Evolutionary conservation across 305 asterid species (phyloP).

Genomic region (Fraxinus dipetala): DNA sequence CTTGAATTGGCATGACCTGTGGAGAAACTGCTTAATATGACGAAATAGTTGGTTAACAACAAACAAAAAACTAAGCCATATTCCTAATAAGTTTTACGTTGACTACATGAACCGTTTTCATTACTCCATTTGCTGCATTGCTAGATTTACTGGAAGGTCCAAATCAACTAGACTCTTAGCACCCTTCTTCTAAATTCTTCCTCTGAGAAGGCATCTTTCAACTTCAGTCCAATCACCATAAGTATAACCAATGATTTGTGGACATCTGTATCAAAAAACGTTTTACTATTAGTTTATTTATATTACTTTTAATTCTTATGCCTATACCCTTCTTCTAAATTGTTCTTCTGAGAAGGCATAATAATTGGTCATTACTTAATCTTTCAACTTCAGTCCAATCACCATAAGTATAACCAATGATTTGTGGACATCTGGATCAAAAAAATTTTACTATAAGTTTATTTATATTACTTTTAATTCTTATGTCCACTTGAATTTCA

Average conservation of each 20-base stretch:
- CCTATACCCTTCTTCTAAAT: background rate
- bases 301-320: constrained; percentile 2
- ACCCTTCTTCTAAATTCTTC: background rate
- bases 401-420: background rate
- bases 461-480: background rate
- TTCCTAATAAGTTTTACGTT: background rate
- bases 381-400: background rate
- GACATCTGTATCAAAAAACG: background rate
- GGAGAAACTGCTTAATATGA: background rate
- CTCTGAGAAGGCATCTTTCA: background rate
- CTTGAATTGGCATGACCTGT: background rate
- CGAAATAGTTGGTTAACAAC: background rate
- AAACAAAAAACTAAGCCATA: background rate
- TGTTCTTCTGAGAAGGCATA: background rate
- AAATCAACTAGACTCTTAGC: background rate
- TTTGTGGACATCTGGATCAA: background rate
- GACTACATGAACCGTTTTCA: background rate
- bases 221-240: background rate
- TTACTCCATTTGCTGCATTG: background rate
- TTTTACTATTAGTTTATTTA: background rate
- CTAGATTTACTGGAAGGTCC: background rate
- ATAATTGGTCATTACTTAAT: background rate
- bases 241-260: background rate
- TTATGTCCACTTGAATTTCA: constrained; percentile 31
- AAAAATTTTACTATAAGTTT: background rate